Evolutionary conservation across 495 filamentous ascomycete species (phyloP).

Genomic region (Daldinia childiae): DNA sequence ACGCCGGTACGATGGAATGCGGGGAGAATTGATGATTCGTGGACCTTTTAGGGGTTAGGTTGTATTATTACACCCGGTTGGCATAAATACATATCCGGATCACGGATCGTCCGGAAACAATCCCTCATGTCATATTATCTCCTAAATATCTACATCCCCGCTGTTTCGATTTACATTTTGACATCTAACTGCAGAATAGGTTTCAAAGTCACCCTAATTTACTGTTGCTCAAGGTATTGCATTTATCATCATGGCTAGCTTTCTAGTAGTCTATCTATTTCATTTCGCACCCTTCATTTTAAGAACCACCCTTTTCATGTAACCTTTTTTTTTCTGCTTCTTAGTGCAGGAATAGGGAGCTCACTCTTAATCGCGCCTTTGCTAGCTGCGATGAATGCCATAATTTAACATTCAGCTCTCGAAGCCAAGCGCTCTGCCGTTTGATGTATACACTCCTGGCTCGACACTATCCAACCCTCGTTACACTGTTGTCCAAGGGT

Average conservation of each 20-base stretch:
- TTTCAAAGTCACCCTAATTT: background rate
- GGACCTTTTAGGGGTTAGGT: background rate
- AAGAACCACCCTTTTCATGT: constrained; percentile 7
- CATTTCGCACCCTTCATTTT: constrained; percentile 12
- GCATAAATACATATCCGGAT: background rate
- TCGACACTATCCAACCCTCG: constrained; percentile 16
- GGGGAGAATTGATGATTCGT: background rate
- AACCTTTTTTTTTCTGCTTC: background rate
- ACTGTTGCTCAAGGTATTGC: constrained; percentile 9
- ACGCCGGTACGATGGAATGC: background rate
- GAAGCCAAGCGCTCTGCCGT: background rate
- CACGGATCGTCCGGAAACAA: constrained; percentile 25
- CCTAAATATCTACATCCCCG: background rate
- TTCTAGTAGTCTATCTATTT: constrained; percentile 34
- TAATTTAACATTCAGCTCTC: background rate
- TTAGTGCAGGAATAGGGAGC: background rate
- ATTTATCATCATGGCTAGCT: constrained; percentile 20
- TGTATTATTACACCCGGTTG: background rate
- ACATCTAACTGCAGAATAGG: background rate
- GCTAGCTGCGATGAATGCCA: background rate
- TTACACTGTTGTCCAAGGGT: background rate
- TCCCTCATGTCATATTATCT: background rate
- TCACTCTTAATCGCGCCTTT: background rate
- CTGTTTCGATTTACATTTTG: background rate
- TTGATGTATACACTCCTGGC: background rate